Evolutionary conservation across 2,329 filamentous ascomycete genomes (phyloP).

Genomic region (Ophiostoma himal-ulmi): DNA sequence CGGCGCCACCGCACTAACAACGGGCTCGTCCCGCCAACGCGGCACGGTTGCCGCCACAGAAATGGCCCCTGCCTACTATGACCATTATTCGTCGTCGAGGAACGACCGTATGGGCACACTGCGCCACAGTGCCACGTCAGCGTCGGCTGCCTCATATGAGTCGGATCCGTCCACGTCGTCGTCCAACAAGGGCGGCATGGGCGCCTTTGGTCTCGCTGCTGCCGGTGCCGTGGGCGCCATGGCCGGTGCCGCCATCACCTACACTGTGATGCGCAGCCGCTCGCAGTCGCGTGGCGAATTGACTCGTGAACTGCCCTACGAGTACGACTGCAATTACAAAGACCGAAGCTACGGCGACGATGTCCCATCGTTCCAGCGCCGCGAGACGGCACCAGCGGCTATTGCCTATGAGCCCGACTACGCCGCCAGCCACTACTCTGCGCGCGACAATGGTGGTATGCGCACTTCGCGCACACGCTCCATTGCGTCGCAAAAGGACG

Average conservation of each 20-base stretch:
- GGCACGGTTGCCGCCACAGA: neutral
- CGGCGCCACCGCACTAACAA: neutral
- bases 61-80: constrained; percentile 14
- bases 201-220: constrained; percentile 49
- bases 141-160: constrained; percentile 25
- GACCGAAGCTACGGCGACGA: constrained; percentile 26
- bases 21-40: neutral
- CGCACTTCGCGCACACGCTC: constrained; percentile 6
- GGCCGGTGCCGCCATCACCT: constrained; percentile 67
- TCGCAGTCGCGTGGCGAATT: constrained; percentile 40
- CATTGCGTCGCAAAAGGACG: constrained; percentile 6
- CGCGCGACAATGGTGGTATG: constrained; percentile 8
- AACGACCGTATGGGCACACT: constrained; percentile 19
- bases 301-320: constrained; percentile 37
- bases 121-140: constrained; percentile 21
- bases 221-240: constrained; percentile 37
- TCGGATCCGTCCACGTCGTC: constrained; percentile 26
- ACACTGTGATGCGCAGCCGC: constrained; percentile 54
- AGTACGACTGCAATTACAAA: constrained; percentile 27
- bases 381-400: constrained; percentile 24
- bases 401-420: neutral
- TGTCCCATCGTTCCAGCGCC: constrained; percentile 37
- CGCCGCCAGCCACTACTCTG: neutral
- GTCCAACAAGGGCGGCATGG: constrained; percentile 47
- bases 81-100: constrained; percentile 19